Evolutionary conservation across 2,329 filamentous ascomycete species (phyloP).

Genomic region (Tetracladium maxilliforme): DNA sequence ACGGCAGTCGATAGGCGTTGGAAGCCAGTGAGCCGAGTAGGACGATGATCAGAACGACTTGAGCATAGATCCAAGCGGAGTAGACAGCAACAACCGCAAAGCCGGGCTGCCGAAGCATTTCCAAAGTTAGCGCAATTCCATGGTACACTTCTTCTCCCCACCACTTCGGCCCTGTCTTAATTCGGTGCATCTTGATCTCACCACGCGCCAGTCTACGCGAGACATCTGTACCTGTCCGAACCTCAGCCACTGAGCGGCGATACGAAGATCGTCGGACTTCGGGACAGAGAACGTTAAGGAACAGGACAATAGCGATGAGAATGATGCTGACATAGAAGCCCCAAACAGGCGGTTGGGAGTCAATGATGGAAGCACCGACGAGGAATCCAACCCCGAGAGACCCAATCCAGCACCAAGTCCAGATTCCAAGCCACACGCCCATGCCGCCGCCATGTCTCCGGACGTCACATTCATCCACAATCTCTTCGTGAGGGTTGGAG

Average conservation of each 20-base stretch:
- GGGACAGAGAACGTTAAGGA: conserved; percentile 57
- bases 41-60: conserved; percentile 58
- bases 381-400: conserved; percentile 60
- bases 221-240: conserved; percentile 34
- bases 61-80: conserved; percentile 63
- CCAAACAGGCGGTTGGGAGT: conserved; percentile 49
- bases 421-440: conserved; percentile 66
- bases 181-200: conserved; percentile 64
- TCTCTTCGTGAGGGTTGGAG: conserved; percentile 55
- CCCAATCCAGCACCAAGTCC: conserved; percentile 65
- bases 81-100: conserved; percentile 63
- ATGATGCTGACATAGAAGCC: conserved; percentile 64
- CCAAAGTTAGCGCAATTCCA: conserved; percentile 46
- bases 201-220: conserved; percentile 50
- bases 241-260: conserved; percentile 52
- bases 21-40: conserved; percentile 58
- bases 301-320: conserved; percentile 45
- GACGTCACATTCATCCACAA: conserved; percentile 52
- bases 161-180: conserved; percentile 56
- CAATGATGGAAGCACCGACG: conserved; percentile 56
- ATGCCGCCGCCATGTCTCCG: conserved; percentile 64
- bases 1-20: conserved; percentile 46
- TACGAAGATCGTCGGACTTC: conserved; percentile 58
- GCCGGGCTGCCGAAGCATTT: conserved; percentile 62
- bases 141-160: conserved; percentile 67